Base-by-base conservation (phyloP, 192 early-diverging fungal species). In the Kickxella alabastrina region DNA sequence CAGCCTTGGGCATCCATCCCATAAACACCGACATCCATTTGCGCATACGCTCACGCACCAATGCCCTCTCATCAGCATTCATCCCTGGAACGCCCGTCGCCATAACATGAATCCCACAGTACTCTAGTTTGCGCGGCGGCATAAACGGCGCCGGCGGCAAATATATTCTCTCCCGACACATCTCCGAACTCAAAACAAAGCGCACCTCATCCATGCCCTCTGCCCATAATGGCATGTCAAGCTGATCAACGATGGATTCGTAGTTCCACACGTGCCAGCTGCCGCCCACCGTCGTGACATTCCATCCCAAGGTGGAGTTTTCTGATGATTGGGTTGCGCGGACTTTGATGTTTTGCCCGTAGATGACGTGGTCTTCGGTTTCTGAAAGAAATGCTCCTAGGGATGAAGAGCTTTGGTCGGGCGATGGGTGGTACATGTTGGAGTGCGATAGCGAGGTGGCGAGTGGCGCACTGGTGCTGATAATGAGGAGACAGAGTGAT, bases 201-300 rank as follows among this genome's bases (percentile, higher is more conserved):
- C 72, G 52, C 18, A 52, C 65, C 29, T 64, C 49, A 1, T 25
- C 35, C 72, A 68, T 75, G 25, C 24, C 43, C 5, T 44, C 50
- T 2, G 72, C 65, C 72, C 72, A 75, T 12, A 54, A 57, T 3
- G 72, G 72, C 47, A 75, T 38, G 27, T 61, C 65, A 4, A 64
- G 34, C 27, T 44, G 26, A 42, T 75, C 72, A 36, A 67, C 32
- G 2, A 64, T 22, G 1, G 65, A 29, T 24, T 44, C 27, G 57
- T 68, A 49, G 43, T 34, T 63, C 72, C 72, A 75, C 0, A 61
- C 40, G 22, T 75, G 65, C 72, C 72, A 75, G 39, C 57, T 65
- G 21, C 38, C 59, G 22, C 65, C 65, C 3, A 40, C 31, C 3
- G 65, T 51, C 5, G 46, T 49, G 14, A 75, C 54, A 18, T 21